Evolutionary conservation across 345 rosid species (phyloP), one percentile per base, ranked within the genome.

Genomic region (Moringa oleifera): DNA sequence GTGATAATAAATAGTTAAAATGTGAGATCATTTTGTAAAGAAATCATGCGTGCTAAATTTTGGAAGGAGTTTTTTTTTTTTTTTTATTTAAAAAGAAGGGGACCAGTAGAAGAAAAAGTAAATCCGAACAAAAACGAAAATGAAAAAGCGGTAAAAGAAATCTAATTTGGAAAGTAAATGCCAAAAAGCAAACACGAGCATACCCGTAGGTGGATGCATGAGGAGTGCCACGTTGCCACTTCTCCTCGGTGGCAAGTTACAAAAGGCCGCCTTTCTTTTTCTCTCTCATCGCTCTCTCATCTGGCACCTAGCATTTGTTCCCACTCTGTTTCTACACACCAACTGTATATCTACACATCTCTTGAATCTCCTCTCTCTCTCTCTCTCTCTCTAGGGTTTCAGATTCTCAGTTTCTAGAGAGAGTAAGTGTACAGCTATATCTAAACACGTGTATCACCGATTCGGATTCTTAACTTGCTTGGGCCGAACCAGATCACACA

Each of bases 201-300:
- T 11, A 33, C 37, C 37, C 37, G 6, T 4, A 62, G 31, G 50
- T 45, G 19, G 57, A 71, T 73, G 75, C 79, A 71, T 56, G 75
- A 64, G 57, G 62, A 62, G 55, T 61, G 86, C 82, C 93, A 87
- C 93, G 86, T 84, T 64, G 73, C 83, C 25, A 58, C 59, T 56
- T 69, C 73, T 68, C 66, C 58, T 72, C 59, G 68, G 72, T 73
- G 74, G 58, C 60, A 22, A 55, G 52, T 74, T 50, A 25, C 59
- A 56, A 57, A 55, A 63, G 0, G 20, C 53, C 61, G 67, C 23
- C 50, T 15, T 41, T 59, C 60, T 55, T 65, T 25, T 51, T 61
- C 77, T 62, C n/a, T 31, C 24, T 28, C 55, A 18, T 20, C n/a
- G n/a, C n/a, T n/a, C n/a, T n/a, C n/a, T n/a, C n/a, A n/a, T 57